phyloP scores from a whole-genome alignment of 352 stramenopile species.

The Globisporangium middletonii region DNA sequence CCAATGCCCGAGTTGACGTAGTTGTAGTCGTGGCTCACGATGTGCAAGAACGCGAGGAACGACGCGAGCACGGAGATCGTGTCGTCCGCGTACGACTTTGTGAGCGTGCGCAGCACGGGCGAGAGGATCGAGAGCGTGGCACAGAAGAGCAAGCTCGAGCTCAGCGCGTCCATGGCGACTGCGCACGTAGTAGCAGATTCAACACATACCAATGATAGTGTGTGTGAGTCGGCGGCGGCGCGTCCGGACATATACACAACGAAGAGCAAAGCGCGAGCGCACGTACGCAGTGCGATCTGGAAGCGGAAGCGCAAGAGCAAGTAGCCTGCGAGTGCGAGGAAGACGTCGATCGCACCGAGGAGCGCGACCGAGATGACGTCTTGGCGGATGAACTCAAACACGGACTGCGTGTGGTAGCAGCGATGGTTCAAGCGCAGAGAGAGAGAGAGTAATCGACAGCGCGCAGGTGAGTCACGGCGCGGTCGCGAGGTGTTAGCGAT shows the following conservation, averaged over 20 bases:
- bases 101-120: slow-evolving; percentile 88
- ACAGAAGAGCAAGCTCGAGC: slow-evolving; percentile 76
- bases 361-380: slow-evolving; percentile 44
- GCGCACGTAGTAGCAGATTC: neutral
- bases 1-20: slow-evolving; percentile 82
- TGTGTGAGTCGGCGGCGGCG: neutral
- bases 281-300: slow-evolving; percentile 31
- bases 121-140: slow-evolving; percentile 83
- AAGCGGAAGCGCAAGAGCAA: slow-evolving; percentile 41
- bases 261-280: too few species aligned
- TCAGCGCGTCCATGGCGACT: slow-evolving; percentile 52
- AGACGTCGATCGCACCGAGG: slow-evolving; percentile 51
- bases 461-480: neutral
- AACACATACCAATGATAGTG: neutral
- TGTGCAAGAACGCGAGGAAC: slow-evolving; percentile 71
- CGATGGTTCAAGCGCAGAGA: neutral
- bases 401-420: slow-evolving; percentile 24
- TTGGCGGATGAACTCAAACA: slow-evolving; percentile 70
- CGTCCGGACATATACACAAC: neutral
- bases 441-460: neutral
- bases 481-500: neutral
- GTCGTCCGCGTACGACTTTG: slow-evolving; percentile 86
- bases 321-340: slow-evolving; percentile 51
- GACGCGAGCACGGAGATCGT: slow-evolving; percentile 88
- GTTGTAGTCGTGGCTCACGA: slow-evolving; percentile 90